A percentile compares a stretch with the other conserved stretches of the same genome.
phyloP scores from a whole-genome alignment of 2,329 filamentous ascomycete genomes.

The Trichoderma lentiforme region DNA sequence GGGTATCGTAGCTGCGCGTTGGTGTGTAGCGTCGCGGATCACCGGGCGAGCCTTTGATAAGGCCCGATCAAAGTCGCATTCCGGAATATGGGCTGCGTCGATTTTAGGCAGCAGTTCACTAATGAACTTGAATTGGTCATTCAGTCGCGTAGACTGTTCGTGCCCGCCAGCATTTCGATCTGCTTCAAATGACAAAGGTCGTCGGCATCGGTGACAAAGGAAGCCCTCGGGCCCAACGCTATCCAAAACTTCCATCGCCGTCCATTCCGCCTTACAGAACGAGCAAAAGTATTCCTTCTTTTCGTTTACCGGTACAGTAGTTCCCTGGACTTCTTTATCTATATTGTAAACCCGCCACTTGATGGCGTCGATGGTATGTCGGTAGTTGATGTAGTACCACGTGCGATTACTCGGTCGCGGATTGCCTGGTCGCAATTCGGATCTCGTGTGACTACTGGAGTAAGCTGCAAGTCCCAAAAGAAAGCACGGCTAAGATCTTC shows the following conservation, averaged over 20 bases:
- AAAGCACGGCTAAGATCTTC: background rate
- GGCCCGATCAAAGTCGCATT: slow-evolving; percentile 70
- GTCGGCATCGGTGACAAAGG: slow-evolving; percentile 74
- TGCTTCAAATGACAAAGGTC: slow-evolving; percentile 60
- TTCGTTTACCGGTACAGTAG: slow-evolving; percentile 75
- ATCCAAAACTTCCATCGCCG: slow-evolving; percentile 84
- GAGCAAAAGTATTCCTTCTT: slow-evolving; percentile 89
- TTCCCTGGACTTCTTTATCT: slow-evolving; percentile 82
- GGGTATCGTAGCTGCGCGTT: slow-evolving; percentile 57
- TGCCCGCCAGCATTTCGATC: slow-evolving; percentile 67
- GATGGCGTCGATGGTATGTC: slow-evolving; percentile 90
- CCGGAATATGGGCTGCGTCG: slow-evolving; percentile 70
- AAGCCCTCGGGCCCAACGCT: slow-evolving; percentile 69
- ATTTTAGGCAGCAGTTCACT: slow-evolving; percentile 73
- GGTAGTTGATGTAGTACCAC: slow-evolving; percentile 97
- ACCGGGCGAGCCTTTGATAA: slow-evolving; percentile 62
- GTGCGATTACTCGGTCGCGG: slow-evolving; percentile 80
- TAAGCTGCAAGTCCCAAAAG: slow-evolving; percentile 36
- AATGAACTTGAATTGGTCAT: slow-evolving; percentile 76
- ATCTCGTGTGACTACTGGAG: slow-evolving; percentile 55
- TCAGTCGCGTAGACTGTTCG: slow-evolving; percentile 70
- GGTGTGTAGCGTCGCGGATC: slow-evolving; percentile 63
- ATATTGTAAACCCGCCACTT: slow-evolving; percentile 91
- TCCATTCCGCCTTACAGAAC: slow-evolving; percentile 81
- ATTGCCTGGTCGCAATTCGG: slow-evolving; percentile 76